A percentile compares a stretch with the other conserved stretches of the same genome.
Evolutionary conservation across 192 early-diverging fungal genomes (phyloP).

Genomic region (Backusella australiensis): DNA sequence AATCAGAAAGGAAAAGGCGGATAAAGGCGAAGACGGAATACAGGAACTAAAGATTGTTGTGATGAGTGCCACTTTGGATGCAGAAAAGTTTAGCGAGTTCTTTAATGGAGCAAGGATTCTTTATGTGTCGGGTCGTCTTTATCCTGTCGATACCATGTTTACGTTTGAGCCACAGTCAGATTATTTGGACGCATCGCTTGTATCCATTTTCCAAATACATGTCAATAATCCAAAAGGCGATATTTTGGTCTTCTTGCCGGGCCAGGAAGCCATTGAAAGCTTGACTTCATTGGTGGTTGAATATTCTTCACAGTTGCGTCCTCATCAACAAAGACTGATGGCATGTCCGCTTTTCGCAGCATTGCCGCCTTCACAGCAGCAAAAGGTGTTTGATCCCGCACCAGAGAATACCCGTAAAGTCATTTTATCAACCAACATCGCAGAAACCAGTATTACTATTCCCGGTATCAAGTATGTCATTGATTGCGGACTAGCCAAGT

Average conservation of each 20-base stretch:
- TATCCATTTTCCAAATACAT: constrained; percentile 89
- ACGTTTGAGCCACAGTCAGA: constrained; percentile 81
- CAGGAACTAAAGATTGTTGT: constrained; percentile 85
- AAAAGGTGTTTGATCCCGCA: constrained; percentile 84
- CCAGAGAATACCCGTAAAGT: constrained; percentile 87
- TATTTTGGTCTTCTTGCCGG: constrained; percentile 90
- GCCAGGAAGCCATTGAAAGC: constrained; percentile 93
- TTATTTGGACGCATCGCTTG: constrained; percentile 87
- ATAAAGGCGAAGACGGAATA: constrained; percentile 37
- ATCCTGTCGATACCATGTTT: constrained; percentile 82
- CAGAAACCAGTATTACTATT: constrained; percentile 97
- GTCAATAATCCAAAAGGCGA: constrained; percentile 83
- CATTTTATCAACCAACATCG: constrained; percentile 96
- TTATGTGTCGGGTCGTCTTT: constrained; percentile 88
- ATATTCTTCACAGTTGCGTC: constrained; percentile 60
- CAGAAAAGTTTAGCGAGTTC: constrained; percentile 87
- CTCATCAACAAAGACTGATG: constrained; percentile 53
- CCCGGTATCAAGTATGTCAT: constrained; percentile 92
- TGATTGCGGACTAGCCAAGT: constrained; percentile 91
- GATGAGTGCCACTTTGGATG: constrained; percentile 96
- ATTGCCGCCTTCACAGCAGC: constrained; percentile 84
- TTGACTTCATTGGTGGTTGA: constrained; percentile 82
- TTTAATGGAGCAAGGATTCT: constrained; percentile 86
- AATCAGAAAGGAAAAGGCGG: constrained; percentile 49
- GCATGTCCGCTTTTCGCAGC: constrained; percentile 93